Evolutionary conservation across 768 basidiomycete species (phyloP).

Genomic region (Hortiboletus campestris): DNA sequence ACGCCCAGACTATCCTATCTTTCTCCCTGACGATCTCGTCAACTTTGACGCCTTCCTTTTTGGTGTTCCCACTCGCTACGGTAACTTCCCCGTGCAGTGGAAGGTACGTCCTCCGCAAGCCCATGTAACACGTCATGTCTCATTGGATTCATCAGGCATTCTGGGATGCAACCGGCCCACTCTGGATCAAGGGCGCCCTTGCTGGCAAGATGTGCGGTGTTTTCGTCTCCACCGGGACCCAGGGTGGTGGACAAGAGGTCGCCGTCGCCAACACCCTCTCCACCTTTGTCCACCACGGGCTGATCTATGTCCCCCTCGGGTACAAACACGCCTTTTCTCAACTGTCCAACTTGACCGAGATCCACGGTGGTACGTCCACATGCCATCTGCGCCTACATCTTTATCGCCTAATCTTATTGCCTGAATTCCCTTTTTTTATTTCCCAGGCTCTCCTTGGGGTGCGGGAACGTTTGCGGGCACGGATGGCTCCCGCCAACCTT

Average conservation of each 20-base stretch:
- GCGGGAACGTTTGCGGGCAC: conserved; percentile 64
- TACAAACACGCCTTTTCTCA: conserved; percentile 43
- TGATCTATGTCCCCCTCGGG: conserved; percentile 53
- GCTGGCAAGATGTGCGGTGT: conserved; percentile 46
- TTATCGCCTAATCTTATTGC: background rate
- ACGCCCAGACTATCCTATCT: conserved; percentile 56
- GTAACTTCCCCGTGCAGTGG: conserved; percentile 55
- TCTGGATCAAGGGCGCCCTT: conserved; percentile 43
- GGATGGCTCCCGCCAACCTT: conserved; percentile 60
- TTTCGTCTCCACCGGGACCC: conserved; percentile 45
- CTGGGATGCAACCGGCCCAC: conserved; percentile 50
- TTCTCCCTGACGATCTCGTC: conserved; percentile 32
- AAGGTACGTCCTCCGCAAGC: conserved; percentile 37
- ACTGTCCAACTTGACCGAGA: conserved; percentile 40
- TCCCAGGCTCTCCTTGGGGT: conserved; percentile 73
- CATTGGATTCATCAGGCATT: conserved; percentile 35
- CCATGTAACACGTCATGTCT: conserved; percentile 9
- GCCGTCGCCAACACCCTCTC: conserved; percentile 38
- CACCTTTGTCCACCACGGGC: conserved; percentile 55
- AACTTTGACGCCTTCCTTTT: conserved; percentile 43
- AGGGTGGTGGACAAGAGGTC: conserved; percentile 48
- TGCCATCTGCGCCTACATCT: background rate
- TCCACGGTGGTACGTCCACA: conserved; percentile 43
- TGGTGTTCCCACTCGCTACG: conserved; percentile 47
- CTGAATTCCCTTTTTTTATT: background rate